Conservation (phyloP, 768 basidiomycete species). For the Tricholoma saponaceum region DNA sequence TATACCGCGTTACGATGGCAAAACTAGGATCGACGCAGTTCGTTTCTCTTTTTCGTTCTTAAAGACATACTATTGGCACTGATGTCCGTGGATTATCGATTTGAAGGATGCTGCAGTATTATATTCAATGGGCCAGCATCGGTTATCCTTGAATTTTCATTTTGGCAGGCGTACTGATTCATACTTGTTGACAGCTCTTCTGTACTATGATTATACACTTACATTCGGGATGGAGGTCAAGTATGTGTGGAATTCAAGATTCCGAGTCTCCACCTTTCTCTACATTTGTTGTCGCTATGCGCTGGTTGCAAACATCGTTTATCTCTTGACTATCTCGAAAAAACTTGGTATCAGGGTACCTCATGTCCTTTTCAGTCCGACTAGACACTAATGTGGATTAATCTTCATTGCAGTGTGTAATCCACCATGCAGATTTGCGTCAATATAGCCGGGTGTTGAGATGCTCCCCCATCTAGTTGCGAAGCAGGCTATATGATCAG, state of each 20-base stretch:
- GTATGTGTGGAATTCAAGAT: constrained; percentile 20
- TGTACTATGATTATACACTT: not conserved
- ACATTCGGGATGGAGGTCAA: constrained; percentile 14
- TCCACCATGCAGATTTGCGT: not conserved
- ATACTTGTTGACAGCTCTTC: not conserved
- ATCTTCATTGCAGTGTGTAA: not conserved
- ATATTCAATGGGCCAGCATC: not conserved
- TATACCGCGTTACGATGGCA: no score
- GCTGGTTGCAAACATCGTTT: constrained; percentile 22
- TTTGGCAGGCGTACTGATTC: no score
- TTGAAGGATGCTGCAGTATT: not conserved
- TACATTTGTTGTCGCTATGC: constrained; percentile 26
- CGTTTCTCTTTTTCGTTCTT: not conserved
- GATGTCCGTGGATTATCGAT: not conserved
- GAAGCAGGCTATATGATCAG: not conserved
- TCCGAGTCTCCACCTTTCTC: constrained; percentile 18
- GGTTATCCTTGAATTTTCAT: not conserved
- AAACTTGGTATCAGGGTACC: not conserved
- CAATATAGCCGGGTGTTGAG: not conserved
- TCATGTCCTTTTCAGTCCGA: no score
- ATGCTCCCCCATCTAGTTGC: not conserved
- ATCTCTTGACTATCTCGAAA: constrained; percentile 17
- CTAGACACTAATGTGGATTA: not conserved
- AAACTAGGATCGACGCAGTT: not conserved
- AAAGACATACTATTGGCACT: not conserved